Evolutionary conservation across 2,329 filamentous ascomycete genomes (phyloP), one percentile per base, ranked within the genome.

Genomic region (Plenodomus tracheiphilus): DNA sequence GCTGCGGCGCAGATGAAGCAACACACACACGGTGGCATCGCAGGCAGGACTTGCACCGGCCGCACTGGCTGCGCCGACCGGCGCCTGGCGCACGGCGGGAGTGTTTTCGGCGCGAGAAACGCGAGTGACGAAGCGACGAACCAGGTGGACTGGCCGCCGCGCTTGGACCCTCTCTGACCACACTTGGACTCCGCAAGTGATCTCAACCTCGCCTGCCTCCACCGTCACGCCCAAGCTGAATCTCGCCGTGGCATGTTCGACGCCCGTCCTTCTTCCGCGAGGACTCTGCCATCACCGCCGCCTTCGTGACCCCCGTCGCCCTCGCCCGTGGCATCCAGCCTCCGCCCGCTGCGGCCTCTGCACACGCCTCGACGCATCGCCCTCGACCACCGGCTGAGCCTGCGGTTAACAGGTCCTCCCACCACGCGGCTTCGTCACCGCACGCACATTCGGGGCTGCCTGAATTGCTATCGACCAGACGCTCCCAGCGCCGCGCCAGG

Each of bases 301-400:
- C 20, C 16, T 16, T 39, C 34, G 6, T 42, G 25, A 28, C 43
- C 28, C 21, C 40, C 38, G 37, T 39, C 43, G 39, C 19, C 46
- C 39, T 42, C 38, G 37, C 20, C 39, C 20, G 47, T 10, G 10
- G 22, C 22, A 10, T 25, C 28, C 28, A 32, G 13, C 28, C 4
- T 32, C 28, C 28, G 9, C 28, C 28, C 36, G 21, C 57, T 37
- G 56, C 58, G 51, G 55, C 60, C 52, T 11, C 28, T 61, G 58
- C 62, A 52, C 56, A 60, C 55, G 51, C 54, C 45, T 56, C 57
- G 58, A 62, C 55, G 59, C 65, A 52, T 49, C 56, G 56, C 59
- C 63, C 56, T 62, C 61, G 52, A 59, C 55, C 48, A 46, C 16
- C 35, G 35, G 53, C 51, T 47, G 42, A 49, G 53, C 52, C 56